These are phyloP conservation scores for Aspergillus brunneoviolaceus DNA, from an alignment of 2,329 filamentous ascomycete species.

Conservation along the genomic window DNA sequence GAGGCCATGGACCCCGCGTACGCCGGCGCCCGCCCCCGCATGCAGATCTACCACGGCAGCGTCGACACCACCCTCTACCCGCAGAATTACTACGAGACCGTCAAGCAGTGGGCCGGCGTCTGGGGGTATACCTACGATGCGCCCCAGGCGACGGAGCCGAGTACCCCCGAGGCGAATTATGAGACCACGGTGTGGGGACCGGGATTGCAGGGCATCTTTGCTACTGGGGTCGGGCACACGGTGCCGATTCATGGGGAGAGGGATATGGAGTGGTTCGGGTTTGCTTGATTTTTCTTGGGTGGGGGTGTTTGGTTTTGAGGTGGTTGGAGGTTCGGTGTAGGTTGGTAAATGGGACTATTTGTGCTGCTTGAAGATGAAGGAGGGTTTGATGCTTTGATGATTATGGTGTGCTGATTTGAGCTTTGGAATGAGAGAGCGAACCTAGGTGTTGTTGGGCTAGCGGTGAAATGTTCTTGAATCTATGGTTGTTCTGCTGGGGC, in stretches of 20 bases:
- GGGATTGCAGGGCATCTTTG: slow-evolving; percentile 25
- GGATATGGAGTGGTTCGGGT: slow-evolving; percentile 29
- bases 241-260: slow-evolving; percentile 21
- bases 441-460: too few relatives aligned
- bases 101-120: slow-evolving; percentile 57
- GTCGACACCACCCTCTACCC: slow-evolving; percentile 52
- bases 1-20: slow-evolving; percentile 32
- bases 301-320: too few relatives aligned
- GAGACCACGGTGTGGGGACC: slow-evolving; percentile 24
- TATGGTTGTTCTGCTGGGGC: too few relatives aligned
- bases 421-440: too few relatives aligned
- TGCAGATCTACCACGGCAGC: slow-evolving; percentile 61
- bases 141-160: slow-evolving; percentile 14
- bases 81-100: slow-evolving; percentile 58
- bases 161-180: slow-evolving; percentile 21
- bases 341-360: too few relatives aligned
- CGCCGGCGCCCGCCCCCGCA: slow-evolving; percentile 51
- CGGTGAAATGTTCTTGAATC: too few relatives aligned
- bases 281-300: slow-evolving; percentile 6
- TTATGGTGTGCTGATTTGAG: too few relatives aligned
- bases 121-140: slow-evolving; percentile 38
- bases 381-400: background rate
- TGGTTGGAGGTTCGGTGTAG: too few relatives aligned
- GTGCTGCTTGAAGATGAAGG: too few relatives aligned
- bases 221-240: slow-evolving; percentile 22